Percentiles rank a stretch among this genome's conserved stretches.
phyloP scores from a whole-genome alignment of 1,284 basidiomycete genomes.

The Tilletia horrida region DNA sequence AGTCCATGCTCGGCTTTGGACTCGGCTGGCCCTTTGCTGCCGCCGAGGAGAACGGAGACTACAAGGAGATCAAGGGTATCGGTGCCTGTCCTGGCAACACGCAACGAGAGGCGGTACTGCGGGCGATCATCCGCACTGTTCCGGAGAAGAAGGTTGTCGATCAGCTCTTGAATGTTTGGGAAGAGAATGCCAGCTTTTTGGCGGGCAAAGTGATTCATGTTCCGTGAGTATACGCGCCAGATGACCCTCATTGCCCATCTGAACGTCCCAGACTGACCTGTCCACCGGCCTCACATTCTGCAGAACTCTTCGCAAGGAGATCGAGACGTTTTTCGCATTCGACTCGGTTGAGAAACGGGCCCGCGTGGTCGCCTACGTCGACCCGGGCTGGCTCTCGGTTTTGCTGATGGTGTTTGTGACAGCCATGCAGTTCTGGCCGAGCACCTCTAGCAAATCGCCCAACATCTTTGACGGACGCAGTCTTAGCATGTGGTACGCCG shows the following conservation, averaged over 20 bases:
- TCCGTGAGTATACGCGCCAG: constrained; percentile 20
- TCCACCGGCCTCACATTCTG: background rate
- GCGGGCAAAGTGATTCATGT: constrained; percentile 41
- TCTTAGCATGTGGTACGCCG: constrained; percentile 44
- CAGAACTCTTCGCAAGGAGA: constrained; percentile 27
- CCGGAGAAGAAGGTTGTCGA: constrained; percentile 38
- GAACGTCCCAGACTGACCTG: background rate
- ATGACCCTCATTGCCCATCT: background rate
- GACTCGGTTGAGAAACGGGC: constrained; percentile 43
- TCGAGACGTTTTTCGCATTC: constrained; percentile 41
- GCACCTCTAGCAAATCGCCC: constrained; percentile 32
- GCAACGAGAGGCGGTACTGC: constrained; percentile 48
- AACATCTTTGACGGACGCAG: constrained; percentile 44
- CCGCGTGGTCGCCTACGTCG: constrained; percentile 45
- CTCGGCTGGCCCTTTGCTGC: constrained; percentile 51
- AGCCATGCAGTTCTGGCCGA: constrained; percentile 47
- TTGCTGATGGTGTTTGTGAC: constrained; percentile 46
- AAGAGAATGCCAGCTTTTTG: constrained; percentile 36
- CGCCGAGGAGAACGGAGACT: constrained; percentile 33
- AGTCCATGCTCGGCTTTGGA: constrained; percentile 50
- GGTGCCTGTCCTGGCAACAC: constrained; percentile 29
- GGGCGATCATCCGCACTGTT: constrained; percentile 40
- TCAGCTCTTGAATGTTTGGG: constrained; percentile 46
- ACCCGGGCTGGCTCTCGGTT: constrained; percentile 46
- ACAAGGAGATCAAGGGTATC: constrained; percentile 27